Conservation (phyloP, 345 rosid genomes). For the Aegle marmelos region DNA sequence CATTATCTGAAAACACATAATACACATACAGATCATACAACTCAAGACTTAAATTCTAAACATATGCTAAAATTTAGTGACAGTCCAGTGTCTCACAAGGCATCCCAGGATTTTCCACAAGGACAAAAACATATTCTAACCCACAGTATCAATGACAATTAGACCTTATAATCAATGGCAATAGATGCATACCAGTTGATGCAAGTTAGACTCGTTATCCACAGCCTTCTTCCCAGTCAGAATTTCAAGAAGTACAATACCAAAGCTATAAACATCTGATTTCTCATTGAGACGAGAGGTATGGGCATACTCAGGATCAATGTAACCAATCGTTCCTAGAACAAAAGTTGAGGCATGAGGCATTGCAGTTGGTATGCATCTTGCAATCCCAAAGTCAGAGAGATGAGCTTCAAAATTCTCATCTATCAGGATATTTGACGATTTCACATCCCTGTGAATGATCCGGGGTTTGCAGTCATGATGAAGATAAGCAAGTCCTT, state of each 20-base stretch:
- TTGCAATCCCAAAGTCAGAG: constrained; percentile 93
- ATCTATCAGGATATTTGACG: constrained; percentile 86
- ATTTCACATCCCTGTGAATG: constrained; percentile 88
- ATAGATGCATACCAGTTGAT: constrained; percentile 66
- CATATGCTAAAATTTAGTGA: background rate
- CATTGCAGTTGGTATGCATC: constrained; percentile 65
- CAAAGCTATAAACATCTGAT: constrained; percentile 95
- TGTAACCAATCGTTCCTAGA: constrained; percentile 92
- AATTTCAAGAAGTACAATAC: constrained; percentile 91
- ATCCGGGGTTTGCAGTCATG: constrained; percentile 92
- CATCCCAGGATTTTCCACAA: background rate
- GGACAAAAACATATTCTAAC: background rate
- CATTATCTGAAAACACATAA: constrained; percentile 46
- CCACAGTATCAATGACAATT: background rate
- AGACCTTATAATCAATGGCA: background rate
- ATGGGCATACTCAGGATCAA: constrained; percentile 95
- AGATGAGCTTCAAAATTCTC: constrained; percentile 84
- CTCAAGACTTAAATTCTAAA: background rate
- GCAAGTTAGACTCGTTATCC: constrained; percentile 85
- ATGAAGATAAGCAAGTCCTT: constrained; percentile 95
- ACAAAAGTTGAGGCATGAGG: constrained; percentile 83
- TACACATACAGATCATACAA: background rate
- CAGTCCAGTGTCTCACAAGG: background rate
- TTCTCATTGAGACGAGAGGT: constrained; percentile 82
- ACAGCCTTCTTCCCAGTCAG: constrained; percentile 96